A percentile compares a stretch with the other conserved stretches of the same genome.
Evolutionary conservation across 257 asterid genomes (phyloP).

Genomic region (Solanum tacnaense): DNA sequence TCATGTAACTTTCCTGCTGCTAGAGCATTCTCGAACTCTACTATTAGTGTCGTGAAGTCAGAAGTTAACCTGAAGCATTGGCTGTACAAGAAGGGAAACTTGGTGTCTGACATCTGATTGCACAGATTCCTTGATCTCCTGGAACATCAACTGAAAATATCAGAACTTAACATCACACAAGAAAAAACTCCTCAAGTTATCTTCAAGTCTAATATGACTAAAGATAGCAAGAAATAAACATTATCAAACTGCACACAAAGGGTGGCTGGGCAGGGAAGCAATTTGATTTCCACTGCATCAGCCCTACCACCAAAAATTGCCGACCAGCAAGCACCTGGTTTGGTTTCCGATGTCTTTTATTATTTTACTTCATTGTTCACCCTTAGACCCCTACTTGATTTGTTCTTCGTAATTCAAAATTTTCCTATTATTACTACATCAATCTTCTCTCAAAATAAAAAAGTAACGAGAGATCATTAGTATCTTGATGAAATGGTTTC

Average conservation of each 20-base stretch:
- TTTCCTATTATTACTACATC: neutral
- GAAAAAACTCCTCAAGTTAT: neutral
- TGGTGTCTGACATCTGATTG: slow-evolving; percentile 90
- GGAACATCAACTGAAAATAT: slow-evolving; percentile 16
- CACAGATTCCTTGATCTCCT: slow-evolving; percentile 93
- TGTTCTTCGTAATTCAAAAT: neutral
- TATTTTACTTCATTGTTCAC: neutral
- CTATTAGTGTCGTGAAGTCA: neutral
- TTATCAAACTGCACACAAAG: neutral
- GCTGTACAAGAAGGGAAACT: slow-evolving; percentile 94
- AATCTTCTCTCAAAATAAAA: neutral
- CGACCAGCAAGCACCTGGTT: neutral
- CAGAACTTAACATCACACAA: neutral
- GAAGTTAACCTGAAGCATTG: slow-evolving; percentile 86
- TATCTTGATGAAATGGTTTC: neutral
- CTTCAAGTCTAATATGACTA: neutral
- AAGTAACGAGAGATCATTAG: neutral
- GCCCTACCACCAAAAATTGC: neutral
- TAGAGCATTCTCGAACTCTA: neutral
- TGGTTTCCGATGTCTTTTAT: neutral
- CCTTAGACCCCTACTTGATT: neutral
- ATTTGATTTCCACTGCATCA: neutral
- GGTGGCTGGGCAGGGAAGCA: neutral
- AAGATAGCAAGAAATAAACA: neutral
- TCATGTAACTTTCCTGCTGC: neutral